Evolutionary conservation across 345 rosid genomes (phyloP).

Genomic region (Salix dunnii): DNA sequence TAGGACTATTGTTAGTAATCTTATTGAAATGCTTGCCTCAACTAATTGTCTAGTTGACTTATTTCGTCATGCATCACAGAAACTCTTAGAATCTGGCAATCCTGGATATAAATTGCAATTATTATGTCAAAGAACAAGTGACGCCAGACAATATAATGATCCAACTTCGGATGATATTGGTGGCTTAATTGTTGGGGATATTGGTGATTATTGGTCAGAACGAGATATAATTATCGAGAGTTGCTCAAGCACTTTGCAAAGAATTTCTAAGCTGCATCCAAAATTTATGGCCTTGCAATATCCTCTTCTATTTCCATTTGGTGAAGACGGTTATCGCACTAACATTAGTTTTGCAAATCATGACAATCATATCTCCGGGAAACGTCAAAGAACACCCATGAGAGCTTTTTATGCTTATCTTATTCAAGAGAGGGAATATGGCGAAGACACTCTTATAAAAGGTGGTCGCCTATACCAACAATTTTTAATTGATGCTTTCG

Average conservation of each 20-base stretch:
- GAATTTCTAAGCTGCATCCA: neutral
- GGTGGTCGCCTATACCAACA: neutral
- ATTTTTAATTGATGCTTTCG: neutral
- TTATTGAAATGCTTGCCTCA: too few relatives aligned
- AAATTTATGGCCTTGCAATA: neutral
- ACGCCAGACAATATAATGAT: neutral
- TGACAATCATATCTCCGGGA: rapidly evolving
- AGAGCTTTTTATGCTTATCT: neutral
- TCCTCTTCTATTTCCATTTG: neutral
- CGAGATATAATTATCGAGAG: neutral
- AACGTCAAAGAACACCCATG: rapidly evolving
- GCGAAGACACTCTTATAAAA: neutral
- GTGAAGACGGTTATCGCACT: neutral
- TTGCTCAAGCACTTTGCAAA: neutral
- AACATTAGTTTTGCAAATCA: neutral
- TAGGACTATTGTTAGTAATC: too few relatives aligned
- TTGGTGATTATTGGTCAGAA: neutral
- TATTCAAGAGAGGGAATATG: neutral
- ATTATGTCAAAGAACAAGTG: neutral
- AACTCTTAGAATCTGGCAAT: too few relatives aligned
- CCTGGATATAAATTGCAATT: too few relatives aligned
- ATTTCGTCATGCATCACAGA: too few relatives aligned
- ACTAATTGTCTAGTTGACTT: too few relatives aligned
- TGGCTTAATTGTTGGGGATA: neutral
- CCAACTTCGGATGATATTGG: neutral